Base-by-base conservation (phyloP, 768 basidiomycete species). In the Auricularia heimuer region DNA sequence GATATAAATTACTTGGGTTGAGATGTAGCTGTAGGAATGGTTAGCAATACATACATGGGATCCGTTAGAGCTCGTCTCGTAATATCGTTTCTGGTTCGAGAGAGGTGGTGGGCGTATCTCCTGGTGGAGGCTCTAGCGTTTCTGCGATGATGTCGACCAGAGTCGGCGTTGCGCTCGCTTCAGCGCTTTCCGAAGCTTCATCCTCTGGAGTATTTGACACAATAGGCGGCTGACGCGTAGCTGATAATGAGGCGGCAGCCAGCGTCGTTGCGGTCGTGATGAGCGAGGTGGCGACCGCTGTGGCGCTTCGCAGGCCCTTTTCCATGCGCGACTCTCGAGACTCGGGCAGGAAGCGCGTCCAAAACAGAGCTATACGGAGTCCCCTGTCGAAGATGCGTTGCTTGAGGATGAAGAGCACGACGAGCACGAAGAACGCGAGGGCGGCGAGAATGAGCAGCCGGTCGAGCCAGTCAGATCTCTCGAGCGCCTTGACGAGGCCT, bases 401-500 rank as follows among this genome's bases (percentile, higher is more conserved):
- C 75, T 97, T 93, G 70, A 98, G 71, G 68, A 99, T 89, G 70
- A 91, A 95, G 33, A 88, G 81, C 6, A 94, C 86, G 36, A 91
- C 88, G 18, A 94, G 83, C 65, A 86, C 67, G 78, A 99, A 99
- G 74, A 98, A 91, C 11, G 80, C 72, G 42, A 98, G 84, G 0
- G 85, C 91, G 1, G 85, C 80, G 64, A 94, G 76, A 69, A 99
- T 88, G 67, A 98, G 77, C 35, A 97, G 73, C 4, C 95, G 88
- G 78, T 99, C 97, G 21, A 95, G 78, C 85, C 90, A 88, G 78
- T 98, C 95, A 16, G 94, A 84, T 66, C 88, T 88, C 75, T 97
- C 92, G 61, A 99, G 85, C 0, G 88, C 85, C 14, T 88, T 90
- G 68, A 98, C 86, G 67, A 99, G 84, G 34, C 88, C 82, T 70